Conservation (phyloP, 805 yeast species). For the Candida ortonii region DNA sequence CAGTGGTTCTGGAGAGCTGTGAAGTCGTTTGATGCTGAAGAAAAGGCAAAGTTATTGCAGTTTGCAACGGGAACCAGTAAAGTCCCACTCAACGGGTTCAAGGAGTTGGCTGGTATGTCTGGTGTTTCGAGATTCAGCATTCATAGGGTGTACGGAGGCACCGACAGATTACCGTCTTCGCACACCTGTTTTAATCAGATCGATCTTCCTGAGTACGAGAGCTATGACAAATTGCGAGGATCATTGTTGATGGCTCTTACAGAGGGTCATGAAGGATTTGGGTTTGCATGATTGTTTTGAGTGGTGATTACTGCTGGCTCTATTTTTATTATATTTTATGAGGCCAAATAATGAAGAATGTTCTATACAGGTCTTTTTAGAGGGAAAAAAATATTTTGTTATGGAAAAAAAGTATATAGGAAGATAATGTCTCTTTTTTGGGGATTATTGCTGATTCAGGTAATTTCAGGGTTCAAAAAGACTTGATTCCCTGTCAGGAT, state of each 20-base stretch:
- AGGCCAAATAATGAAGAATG: too few species aligned
- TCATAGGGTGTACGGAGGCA: constrained; percentile 82
- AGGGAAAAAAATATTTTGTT: too few species aligned
- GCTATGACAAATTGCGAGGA: constrained; percentile 80
- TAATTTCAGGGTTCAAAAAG: too few species aligned
- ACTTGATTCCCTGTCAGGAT: too few species aligned
- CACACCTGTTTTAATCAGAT: constrained; percentile 97
- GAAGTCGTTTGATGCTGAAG: constrained; percentile 88
- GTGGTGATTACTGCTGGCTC: too few species aligned
- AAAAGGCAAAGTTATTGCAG: constrained; percentile 88
- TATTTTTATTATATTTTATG: too few species aligned
- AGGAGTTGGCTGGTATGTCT: constrained; percentile 81
- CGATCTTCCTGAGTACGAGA: constrained; percentile 88
- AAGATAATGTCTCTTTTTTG: too few species aligned
- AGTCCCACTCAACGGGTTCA: constrained; percentile 93
- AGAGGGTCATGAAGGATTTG: constrained; percentile 96
- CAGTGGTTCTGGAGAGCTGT: constrained; percentile 99
- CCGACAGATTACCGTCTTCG: constrained; percentile 87
- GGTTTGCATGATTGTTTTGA: constrained; percentile 67
- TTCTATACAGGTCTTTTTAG: too few species aligned
- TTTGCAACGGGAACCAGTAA: constrained; percentile 97
- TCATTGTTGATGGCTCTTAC: constrained; percentile 80
- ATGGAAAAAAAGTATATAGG: too few species aligned
- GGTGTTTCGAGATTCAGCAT: constrained; percentile 85
- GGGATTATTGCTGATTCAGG: too few species aligned